Evolutionary conservation across 805 yeast species (phyloP).

Genomic region (Sugiyamaella floridensis): DNA sequence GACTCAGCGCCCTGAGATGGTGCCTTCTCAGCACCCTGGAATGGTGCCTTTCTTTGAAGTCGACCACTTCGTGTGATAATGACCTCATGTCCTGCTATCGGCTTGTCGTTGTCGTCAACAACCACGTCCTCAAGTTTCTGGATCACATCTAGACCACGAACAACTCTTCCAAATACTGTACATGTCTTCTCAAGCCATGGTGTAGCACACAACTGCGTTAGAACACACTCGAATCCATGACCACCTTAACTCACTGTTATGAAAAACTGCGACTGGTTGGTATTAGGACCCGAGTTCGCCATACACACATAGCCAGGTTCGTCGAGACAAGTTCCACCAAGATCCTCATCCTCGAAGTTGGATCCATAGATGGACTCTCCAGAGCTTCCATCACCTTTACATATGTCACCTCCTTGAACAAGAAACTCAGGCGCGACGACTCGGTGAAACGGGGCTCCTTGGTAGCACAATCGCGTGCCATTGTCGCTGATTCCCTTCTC

Average conservation of each 20-base stretch:
- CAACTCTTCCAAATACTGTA: constrained; percentile 18
- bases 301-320: constrained; percentile 16
- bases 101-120: constrained; percentile 18
- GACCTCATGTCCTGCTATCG: constrained; percentile 16
- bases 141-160: constrained; percentile 15
- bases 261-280: constrained; percentile 19
- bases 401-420: constrained; percentile 90
- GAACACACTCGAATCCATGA: background rate
- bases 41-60: constrained; percentile 5
- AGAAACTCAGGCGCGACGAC: constrained; percentile 82
- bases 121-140: constrained; percentile 9
- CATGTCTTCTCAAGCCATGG: constrained; percentile 13
- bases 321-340: constrained; percentile 14
- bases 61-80: constrained; percentile 16
- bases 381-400: constrained; percentile 60
- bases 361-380: constrained; percentile 16
- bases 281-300: constrained; percentile 18
- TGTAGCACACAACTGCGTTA: constrained; percentile 14
- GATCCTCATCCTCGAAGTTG: constrained; percentile 19
- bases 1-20: background rate
- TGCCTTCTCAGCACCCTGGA: too few relatives aligned
- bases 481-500: constrained; percentile 71
- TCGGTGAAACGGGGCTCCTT: constrained; percentile 83
- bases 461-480: constrained; percentile 36
- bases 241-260: constrained; percentile 14